These are phyloP conservation scores for Ophiostoma triangulosporum DNA, from an alignment of 2,329 filamentous ascomycete genomes.

Conservation along the genomic window DNA sequence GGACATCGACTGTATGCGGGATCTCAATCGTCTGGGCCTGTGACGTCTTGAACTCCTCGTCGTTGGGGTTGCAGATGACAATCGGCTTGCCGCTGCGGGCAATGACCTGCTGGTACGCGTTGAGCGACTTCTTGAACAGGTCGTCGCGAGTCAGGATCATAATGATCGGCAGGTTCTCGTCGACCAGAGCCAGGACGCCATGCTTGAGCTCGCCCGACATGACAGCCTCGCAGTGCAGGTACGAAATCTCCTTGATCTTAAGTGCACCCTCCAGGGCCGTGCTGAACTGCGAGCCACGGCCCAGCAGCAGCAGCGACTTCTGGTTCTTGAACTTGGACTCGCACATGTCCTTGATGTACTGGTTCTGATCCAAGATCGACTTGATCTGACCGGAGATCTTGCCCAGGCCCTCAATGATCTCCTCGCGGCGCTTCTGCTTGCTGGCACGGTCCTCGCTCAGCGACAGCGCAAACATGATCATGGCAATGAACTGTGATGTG, in stretches of 20 bases:
- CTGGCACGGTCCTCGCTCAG: conserved; percentile 93
- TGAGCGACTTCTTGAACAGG: conserved; percentile 97
- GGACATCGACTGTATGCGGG: conserved; percentile 83
- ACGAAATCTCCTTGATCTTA: conserved; percentile 99
- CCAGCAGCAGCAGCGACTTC: conserved; percentile 86
- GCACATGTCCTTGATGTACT: conserved; percentile 89
- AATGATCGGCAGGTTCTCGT: conserved; percentile 97
- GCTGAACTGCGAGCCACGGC: conserved; percentile 90
- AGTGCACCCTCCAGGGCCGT: conserved; percentile 94
- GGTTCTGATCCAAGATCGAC: conserved; percentile 79
- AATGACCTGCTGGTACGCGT: conserved; percentile 98
- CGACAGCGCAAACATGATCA: conserved; percentile 98
- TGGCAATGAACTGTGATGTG: conserved; percentile 97
- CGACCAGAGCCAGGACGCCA: conserved; percentile 90
- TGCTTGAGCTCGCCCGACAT: conserved; percentile 99
- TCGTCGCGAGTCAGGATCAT: conserved; percentile 97
- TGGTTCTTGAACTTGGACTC: conserved; percentile 89
- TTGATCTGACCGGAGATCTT: conserved; percentile 86
- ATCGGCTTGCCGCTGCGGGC: conserved; percentile 92
- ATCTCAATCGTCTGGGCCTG: conserved; percentile 97
- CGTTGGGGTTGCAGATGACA: conserved; percentile 88
- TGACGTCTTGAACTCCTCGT: conserved; percentile 76
- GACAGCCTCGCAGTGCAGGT: conserved; percentile 98
- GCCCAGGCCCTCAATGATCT: conserved; percentile 88
- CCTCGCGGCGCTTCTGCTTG: conserved; percentile 79